A percentile compares a stretch with the other conserved stretches of the same genome.
These are phyloP conservation scores for Pseudogymnoascus sp. DNA, from an alignment of 2,329 filamentous ascomycete genomes.

Conservation along the genomic window DNA sequence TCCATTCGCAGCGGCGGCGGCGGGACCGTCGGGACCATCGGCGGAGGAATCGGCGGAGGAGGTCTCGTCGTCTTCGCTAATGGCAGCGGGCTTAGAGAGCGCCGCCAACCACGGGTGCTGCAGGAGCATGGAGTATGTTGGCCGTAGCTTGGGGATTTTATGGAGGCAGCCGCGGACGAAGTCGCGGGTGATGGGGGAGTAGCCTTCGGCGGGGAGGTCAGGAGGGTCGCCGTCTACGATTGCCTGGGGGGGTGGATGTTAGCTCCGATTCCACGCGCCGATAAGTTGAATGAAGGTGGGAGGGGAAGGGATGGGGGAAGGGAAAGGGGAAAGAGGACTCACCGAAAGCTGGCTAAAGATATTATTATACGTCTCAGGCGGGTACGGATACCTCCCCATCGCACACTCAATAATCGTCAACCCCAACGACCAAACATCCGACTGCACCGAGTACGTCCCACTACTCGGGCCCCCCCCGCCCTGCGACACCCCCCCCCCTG, in stretches of 20 bases:
- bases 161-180: constrained; percentile 88
- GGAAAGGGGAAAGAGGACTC: constrained; percentile 49
- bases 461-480: constrained; percentile 59
- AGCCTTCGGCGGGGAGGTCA: constrained; percentile 68
- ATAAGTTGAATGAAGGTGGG: neutral
- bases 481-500: constrained; percentile 70
- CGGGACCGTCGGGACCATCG: neutral
- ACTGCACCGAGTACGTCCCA: constrained; percentile 94
- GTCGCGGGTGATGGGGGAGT: constrained; percentile 69
- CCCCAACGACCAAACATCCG: constrained; percentile 94
- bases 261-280: no score
- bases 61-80: constrained; percentile 56
- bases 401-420: constrained; percentile 94
- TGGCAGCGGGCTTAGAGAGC: constrained; percentile 67
- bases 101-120: constrained; percentile 80
- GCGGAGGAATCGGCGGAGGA: constrained; percentile 34
- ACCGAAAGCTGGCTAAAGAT: constrained; percentile 97
- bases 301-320: neutral
- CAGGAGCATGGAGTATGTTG: constrained; percentile 84
- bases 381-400: constrained; percentile 89
- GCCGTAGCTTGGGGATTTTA: constrained; percentile 85
- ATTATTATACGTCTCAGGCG: constrained; percentile 93
- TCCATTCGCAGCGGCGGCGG: constrained; percentile 24
- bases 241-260: constrained; percentile 56
- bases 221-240: constrained; percentile 98